phyloP scores from a whole-genome alignment of 2,329 filamentous ascomycete genomes.

The Whalleya microplaca region DNA sequence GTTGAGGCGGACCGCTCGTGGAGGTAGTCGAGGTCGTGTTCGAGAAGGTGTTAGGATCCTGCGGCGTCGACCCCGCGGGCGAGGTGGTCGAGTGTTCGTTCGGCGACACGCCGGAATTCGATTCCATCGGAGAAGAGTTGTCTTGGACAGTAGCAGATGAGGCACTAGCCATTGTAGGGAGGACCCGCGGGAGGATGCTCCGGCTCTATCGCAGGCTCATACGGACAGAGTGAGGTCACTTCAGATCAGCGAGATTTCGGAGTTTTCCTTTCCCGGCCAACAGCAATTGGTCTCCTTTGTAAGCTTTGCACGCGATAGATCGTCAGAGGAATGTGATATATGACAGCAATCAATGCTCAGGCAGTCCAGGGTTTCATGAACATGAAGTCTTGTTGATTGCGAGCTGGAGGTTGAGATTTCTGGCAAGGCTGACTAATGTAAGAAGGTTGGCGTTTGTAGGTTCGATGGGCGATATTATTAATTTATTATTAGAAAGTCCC shows the following conservation, averaged over 20 bases:
- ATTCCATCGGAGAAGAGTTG: conserved; percentile 20
- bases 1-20: not conserved
- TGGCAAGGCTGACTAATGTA: not conserved
- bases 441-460: not conserved
- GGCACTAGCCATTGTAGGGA: conserved; percentile 15
- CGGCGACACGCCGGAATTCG: conserved; percentile 20
- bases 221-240: not conserved
- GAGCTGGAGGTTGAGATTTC: not conserved
- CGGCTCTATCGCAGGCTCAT: not conserved
- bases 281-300: not conserved
- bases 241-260: conserved; percentile 4
- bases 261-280: not conserved
- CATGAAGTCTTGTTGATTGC: not conserved
- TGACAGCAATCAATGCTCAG: not conserved
- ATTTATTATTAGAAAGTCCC: no score
- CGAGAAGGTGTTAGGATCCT: conserved; percentile 12
- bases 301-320: not conserved
- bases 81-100: conserved; percentile 23
- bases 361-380: no score
- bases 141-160: conserved; percentile 5
- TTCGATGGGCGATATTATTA: no score
- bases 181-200: conserved; percentile 11
- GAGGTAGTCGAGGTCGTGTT: conserved; percentile 1
- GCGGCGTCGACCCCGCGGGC: conserved; percentile 23
- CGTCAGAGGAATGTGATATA: not conserved